Conservation (phyloP, 2,329 filamentous ascomycete genomes). For the Massarina eburnea region DNA sequence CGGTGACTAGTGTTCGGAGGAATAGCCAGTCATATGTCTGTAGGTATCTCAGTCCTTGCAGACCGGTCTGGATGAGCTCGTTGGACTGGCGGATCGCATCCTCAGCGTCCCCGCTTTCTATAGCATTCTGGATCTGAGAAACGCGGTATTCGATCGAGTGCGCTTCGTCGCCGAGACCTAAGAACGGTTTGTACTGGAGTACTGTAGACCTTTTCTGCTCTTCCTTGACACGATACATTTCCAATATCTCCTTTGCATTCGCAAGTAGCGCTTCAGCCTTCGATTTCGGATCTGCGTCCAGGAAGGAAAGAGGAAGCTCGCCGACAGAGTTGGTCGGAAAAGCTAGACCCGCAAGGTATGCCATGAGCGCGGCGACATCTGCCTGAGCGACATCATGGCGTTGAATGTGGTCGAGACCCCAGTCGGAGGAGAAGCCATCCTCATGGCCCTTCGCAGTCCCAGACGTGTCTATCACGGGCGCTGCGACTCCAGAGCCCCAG, state of each 20-base stretch:
- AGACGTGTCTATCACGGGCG: conserved; percentile 61
- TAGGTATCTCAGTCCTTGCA: conserved; percentile 86
- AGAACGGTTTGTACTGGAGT: conserved; percentile 76
- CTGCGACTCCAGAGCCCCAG: conserved; percentile 90
- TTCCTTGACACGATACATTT: conserved; percentile 97
- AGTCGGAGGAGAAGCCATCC: conserved; percentile 82
- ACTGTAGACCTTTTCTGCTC: conserved; percentile 74
- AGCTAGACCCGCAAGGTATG: conserved; percentile 82
- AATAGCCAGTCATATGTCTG: conserved; percentile 99
- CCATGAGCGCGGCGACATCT: conserved; percentile 93
- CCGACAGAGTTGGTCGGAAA: conserved; percentile 97
- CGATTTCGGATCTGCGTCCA: conserved; percentile 69
- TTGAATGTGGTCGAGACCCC: conserved; percentile 76
- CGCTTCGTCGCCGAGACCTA: conserved; percentile 65
- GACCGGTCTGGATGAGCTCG: conserved; percentile 71
- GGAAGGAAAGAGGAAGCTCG: conserved; percentile 80
- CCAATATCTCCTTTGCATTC: conserved; percentile 83
- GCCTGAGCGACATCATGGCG: conserved; percentile 92
- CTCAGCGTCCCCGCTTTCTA: conserved; percentile 66
- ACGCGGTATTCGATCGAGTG: conserved; percentile 69
- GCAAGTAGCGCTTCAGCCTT: conserved; percentile 84
- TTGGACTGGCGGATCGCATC: conserved; percentile 79
- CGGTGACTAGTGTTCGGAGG: conserved; percentile 80
- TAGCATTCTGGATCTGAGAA: conserved; percentile 66
- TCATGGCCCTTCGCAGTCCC: conserved; percentile 79